phyloP scores from a whole-genome alignment of 2,329 filamentous ascomycete species.

The Meredithiella fracta region DNA sequence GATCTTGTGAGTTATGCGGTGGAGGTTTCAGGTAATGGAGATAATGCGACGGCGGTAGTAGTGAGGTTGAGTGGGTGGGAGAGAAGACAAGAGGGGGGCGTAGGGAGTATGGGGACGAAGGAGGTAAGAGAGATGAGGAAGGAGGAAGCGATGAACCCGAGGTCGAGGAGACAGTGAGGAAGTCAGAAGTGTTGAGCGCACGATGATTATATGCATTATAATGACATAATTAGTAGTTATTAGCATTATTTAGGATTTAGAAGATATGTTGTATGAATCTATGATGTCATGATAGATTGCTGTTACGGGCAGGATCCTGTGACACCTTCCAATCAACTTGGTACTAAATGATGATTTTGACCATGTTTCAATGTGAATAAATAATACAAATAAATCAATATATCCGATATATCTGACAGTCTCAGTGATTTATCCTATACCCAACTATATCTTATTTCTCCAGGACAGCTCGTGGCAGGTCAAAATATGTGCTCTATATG shows the following conservation, averaged over 20 bases:
- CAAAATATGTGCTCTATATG: background rate
- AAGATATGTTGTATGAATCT: background rate
- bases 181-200: background rate
- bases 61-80: conserved; percentile 55
- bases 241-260: background rate
- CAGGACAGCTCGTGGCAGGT: background rate
- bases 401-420: too few relatives aligned
- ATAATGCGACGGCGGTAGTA: conserved; percentile 54
- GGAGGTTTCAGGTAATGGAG: conserved; percentile 54
- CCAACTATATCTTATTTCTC: too few relatives aligned
- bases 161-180: conserved; percentile 41
- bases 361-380: too few relatives aligned
- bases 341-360: too few relatives aligned
- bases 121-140: conserved; percentile 75
- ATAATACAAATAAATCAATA: too few relatives aligned
- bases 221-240: too few relatives aligned
- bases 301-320: background rate
- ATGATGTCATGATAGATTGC: background rate
- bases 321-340: too few relatives aligned
- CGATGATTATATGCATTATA: too few relatives aligned
- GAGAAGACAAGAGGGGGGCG: conserved; percentile 61
- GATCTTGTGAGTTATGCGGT: conserved; percentile 76
- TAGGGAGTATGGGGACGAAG: conserved; percentile 80
- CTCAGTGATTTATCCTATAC: too few relatives aligned
- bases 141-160: conserved; percentile 66